Evolutionary conservation across 2,329 filamentous ascomycete genomes (phyloP).

Genomic region (Bipolaris oryzae): DNA sequence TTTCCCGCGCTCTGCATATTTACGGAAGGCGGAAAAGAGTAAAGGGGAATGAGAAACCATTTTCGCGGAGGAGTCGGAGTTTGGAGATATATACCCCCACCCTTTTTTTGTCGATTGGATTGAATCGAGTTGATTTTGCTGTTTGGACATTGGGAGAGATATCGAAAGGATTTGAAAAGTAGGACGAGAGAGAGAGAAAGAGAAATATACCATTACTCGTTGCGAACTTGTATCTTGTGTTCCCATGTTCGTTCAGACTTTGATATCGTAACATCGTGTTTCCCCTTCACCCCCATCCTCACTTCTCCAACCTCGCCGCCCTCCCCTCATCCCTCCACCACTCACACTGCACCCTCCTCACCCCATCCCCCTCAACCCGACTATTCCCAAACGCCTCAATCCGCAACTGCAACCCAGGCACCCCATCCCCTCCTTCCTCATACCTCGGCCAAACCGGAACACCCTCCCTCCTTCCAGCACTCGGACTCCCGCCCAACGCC

Average conservation of each 20-base stretch:
- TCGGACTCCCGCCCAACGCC: constrained; percentile 48
- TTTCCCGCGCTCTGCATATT: not conserved
- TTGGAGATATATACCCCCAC: constrained; percentile 47
- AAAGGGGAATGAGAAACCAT: not conserved
- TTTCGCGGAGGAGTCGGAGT: constrained; percentile 47
- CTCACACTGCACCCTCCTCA: constrained; percentile 33
- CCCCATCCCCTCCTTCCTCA: constrained; percentile 12
- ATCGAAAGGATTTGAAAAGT: not conserved
- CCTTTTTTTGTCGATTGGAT: constrained; percentile 11
- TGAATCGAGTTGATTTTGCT: not conserved
- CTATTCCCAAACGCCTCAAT: constrained; percentile 35
- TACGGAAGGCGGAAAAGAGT: not conserved
- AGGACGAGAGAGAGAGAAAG: not conserved
- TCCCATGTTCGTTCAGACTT: no score
- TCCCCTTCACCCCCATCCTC: not conserved
- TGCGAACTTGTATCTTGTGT: no score
- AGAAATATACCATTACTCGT: not conserved
- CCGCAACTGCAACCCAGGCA: constrained; percentile 26
- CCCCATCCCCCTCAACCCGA: constrained; percentile 34
- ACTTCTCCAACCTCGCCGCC: constrained; percentile 33
- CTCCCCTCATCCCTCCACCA: constrained; percentile 35
- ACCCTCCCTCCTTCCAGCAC: constrained; percentile 28
- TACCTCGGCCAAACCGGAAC: constrained; percentile 51
- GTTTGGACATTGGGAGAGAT: not conserved
- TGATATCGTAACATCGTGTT: not conserved